Base-by-base conservation (phyloP, 352 stramenopile genomes). In the Globisporangium emineosum region DNA sequence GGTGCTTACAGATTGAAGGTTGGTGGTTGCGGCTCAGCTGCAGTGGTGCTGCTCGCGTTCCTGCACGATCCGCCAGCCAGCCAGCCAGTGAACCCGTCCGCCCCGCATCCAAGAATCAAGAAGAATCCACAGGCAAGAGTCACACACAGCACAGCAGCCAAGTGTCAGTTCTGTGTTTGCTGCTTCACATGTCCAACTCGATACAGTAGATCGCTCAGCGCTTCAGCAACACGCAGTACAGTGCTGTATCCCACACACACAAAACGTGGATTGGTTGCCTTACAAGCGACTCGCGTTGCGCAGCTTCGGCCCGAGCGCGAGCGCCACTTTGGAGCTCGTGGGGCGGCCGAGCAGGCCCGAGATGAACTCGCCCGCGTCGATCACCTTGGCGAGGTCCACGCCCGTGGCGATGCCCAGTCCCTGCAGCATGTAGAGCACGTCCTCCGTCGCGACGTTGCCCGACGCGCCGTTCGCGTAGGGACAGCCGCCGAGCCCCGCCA, bases 401-500 rank as follows among this genome's bases (percentile, higher is more conserved):
- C 95, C 96, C 12, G 96, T 99, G n/a, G 79, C 67, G 35, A 99
- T 92, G 37, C 96, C 95, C 47, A 99, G 77, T 13, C 96, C 96
- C 56, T 99, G 74, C 35, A 99, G 69, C 96, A 99, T 98, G 79
- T 99, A 99, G 7, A 99, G 79, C 49, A 99, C 91, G 73, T 99
- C 97, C 76, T 99, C 97, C 0, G 97, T 99, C 10, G 97, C 94
- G 19, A 99, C 93, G 74, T 99, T 99, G 35, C 97, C 97, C 6
- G 91, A 98, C 15, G 97, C 96, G 58, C 96, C 96, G n/a, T 85
- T 89, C 13, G 97, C 97, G 73, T 99, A 99, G 12, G 97, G 97
- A 64, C 97, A 99, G 15, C 96, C 96, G 33, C 97, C 97, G 2
- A 99, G 77, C n/a, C 97, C 97, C 53, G 91, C 91, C 3, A 98